Base-by-base conservation (phyloP, 306 rosid species). In the Casuarina glauca region DNA sequence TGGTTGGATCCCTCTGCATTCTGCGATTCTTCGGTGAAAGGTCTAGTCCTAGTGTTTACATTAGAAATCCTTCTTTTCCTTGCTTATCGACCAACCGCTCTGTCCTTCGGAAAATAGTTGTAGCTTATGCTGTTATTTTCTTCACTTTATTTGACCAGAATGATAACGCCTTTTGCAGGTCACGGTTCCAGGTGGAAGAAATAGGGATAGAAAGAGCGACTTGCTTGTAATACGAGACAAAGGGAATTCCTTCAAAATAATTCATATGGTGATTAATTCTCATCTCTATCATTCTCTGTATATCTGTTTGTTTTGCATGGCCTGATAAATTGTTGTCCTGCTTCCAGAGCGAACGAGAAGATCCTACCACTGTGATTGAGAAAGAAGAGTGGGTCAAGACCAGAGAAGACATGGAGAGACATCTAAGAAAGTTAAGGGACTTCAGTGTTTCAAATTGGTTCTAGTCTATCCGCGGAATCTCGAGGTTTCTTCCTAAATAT, bases 391-490 rank as follows among this genome's bases (percentile, higher is more conserved):
- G 98, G 98, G 50, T 38, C 64, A 85, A 71, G 73, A 82, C 87
- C 75, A 89, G 98, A 81, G 70, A 84, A 77, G 98, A 94, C 74
- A 94, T 92, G 98, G 98, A 94, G 86, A 94, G 89, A 77, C 97
- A 94, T 86, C 98, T 94, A 57, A 89, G 97, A 6, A 94, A 94
- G 89, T 87, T 94, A 78, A 87, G 97, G 54, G 98, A 94, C 86
- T 94, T 92, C 83, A 88, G 76, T 49, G 82, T 86, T 78, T 94
- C 97, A 72, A 92, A 92, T 75, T 94, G 98, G 98, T 94, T 92
- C 72, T 94, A 84, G 84, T 76, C 74, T 26, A 50, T 68, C 57
- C 12, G 50, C 60, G 7, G 5, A 53, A 3, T 62, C 54, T 73
- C 41, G 12, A 69, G 73, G 20, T 67, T 55, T 68, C 74, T 41